These are phyloP conservation scores for Apiotrichum sp. DNA, from an alignment of 1,284 basidiomycete genomes.

Conservation along the genomic window DNA sequence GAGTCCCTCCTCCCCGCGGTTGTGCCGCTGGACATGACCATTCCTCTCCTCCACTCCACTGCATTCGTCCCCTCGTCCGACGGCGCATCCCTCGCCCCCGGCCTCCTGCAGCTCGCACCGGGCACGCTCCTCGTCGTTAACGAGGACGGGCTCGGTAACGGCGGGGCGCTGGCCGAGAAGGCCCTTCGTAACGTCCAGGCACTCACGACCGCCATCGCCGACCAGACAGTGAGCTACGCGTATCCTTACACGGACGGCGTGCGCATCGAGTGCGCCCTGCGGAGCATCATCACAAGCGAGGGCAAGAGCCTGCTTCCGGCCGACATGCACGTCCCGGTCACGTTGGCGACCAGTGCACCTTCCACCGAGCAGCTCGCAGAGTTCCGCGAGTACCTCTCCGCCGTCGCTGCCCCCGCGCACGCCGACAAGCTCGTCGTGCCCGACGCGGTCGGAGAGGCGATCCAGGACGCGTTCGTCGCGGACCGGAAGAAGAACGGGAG, in stretches of 20 bases:
- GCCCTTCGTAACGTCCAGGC: constrained; percentile 42
- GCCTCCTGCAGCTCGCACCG: constrained; percentile 38
- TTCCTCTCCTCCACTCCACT: constrained; percentile 32
- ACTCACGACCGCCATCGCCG: constrained; percentile 29
- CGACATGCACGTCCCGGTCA: constrained; percentile 30
- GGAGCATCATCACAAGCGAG: constrained; percentile 34
- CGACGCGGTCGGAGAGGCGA: constrained; percentile 28
- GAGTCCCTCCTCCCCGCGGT: constrained; percentile 24
- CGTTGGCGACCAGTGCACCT: not conserved
- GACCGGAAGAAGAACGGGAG: constrained; percentile 22
- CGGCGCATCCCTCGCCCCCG: constrained; percentile 33
- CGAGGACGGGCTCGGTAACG: constrained; percentile 33
- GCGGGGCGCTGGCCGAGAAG: constrained; percentile 38
- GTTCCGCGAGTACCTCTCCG: constrained; percentile 29
- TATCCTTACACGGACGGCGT: constrained; percentile 45
- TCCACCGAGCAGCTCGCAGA: constrained; percentile 9
- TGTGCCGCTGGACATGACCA: constrained; percentile 31
- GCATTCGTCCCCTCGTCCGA: constrained; percentile 34
- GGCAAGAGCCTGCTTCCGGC: constrained; percentile 43
- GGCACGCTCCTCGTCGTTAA: constrained; percentile 21
- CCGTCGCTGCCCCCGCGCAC: constrained; percentile 15
- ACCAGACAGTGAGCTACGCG: constrained; percentile 39
- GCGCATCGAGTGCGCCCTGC: constrained; percentile 40
- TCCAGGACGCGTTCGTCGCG: constrained; percentile 40
- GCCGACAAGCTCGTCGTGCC: constrained; percentile 31